Evolutionary conservation across 306 rosid species (phyloP), one percentile per base, ranked within the genome.

Genomic region (Psophocarpus tetragonolobus): DNA sequence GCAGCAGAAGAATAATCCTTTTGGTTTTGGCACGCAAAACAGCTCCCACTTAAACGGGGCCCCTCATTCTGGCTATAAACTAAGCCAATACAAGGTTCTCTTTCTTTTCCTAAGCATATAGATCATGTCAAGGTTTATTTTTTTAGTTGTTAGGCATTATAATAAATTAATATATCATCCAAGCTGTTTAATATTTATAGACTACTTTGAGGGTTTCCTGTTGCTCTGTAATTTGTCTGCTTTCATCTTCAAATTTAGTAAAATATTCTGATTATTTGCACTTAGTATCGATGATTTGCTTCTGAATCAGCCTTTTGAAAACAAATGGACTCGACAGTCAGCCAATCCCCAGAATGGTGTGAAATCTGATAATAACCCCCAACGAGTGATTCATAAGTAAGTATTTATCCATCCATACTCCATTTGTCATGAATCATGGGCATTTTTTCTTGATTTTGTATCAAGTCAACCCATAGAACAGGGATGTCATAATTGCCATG

Each of bases 241-340:
- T 67, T 67, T 33, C 26, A 45, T 20, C 15, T 71, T 80, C 53
- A 71, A 5, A 65, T 33, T 35, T 47, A 3, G 29, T 36, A 48
- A 71, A 10, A 27, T 6, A 30, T 47, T 70, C 9, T 24, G 27
- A 51, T 44, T 17, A 45, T 65, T 51, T 61, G 21, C 15, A 21
- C 9, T 79, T 83, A 3, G 27, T 77, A 33, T 68, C 82, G 53
- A 81, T 48, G 29, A 64, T 75, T 81, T 85, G 18, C 77, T 68
- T 79, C 15, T 85, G 76, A 47, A 70, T 54, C 89, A 94, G 96
- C 90, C 92, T 61, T 88, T 89, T 50, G 89, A 92, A 54, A 94
- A 94, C 85, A 90, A 90, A 81, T 94, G 98, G 98, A 83, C 38
- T 80, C 96, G 96, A 39, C 50, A 82, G 56, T 80, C 90, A 47